These are phyloP conservation scores for Cymodocea nodosa DNA, from an alignment of 116 monocot species.

Conservation along the genomic window DNA sequence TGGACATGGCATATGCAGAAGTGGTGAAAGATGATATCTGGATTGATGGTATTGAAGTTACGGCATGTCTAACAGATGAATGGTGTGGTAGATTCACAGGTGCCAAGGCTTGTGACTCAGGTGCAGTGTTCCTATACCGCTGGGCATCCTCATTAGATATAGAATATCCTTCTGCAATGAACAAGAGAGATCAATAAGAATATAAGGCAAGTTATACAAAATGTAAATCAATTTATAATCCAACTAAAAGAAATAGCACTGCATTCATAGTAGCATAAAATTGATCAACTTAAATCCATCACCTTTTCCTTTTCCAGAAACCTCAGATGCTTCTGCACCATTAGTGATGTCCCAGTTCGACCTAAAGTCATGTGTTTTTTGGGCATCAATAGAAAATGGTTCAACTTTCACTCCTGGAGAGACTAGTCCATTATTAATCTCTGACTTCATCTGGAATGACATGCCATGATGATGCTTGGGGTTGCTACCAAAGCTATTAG, in stretches of 20 bases:
- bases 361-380: slow-evolving; percentile 27
- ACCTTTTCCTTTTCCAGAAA: slow-evolving; percentile 6
- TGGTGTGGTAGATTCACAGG: slow-evolving; percentile 16
- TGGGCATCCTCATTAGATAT: slow-evolving; percentile 23
- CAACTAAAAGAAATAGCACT: background rate
- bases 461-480: slow-evolving; percentile 9
- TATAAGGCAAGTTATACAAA: background rate
- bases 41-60: slow-evolving; percentile 42
- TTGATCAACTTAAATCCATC: background rate
- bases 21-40: slow-evolving; percentile 27
- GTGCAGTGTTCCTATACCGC: slow-evolving; percentile 37
- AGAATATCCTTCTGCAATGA: slow-evolving; percentile 21
- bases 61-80: slow-evolving; percentile 19
- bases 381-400: slow-evolving; percentile 15
- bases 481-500: slow-evolving; percentile 25
- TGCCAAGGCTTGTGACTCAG: slow-evolving; percentile 22
- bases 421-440: slow-evolving; percentile 23
- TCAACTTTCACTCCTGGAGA: slow-evolving; percentile 47
- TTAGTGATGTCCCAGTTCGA: slow-evolving; percentile 35
- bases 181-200: slow-evolving; percentile 2
- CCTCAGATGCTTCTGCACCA: slow-evolving; percentile 9
- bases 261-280: background rate
- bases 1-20: slow-evolving; percentile 30
- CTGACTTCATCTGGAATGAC: slow-evolving; percentile 23
- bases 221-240: background rate